Base-by-base conservation (phyloP, 148 eudicot genomes). In the Talinum fruticosum region DNA sequence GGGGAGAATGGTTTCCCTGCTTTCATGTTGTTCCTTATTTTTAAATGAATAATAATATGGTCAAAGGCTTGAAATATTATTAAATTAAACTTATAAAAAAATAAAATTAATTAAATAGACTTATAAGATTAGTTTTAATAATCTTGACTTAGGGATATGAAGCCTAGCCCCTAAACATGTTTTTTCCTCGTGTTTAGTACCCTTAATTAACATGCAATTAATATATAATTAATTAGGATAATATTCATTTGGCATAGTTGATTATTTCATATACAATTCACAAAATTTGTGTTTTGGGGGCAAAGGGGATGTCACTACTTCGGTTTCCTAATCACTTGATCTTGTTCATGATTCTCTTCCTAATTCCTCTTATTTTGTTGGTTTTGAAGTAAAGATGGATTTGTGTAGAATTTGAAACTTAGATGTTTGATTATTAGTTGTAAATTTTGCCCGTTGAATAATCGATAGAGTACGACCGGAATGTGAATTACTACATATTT, bases 221-320 rank as follows among this genome's bases (percentile, higher is more conserved):
- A 15, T 23, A 51, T 51, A 23, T 15, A 51, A 51, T 51, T 51
- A 51, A 15, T 15, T 51, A 18, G 18, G 5, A 21, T 51, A 51
- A 51, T 23, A 51, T 51, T 23, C 57, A 51, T 51, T 23, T 49
- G 57, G 57, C 57, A 21, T 23, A 51, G 19, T 13, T 51, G 6
- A 51, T 51, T 51, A 51, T 5, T 5, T 41, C 30, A 59, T 59
- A 18, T 18, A 66, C 15, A 73, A 66, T 73, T 16, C 57, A 29
- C 32, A 15, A 32, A 18, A 34, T 54, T 24, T 41, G 18, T 19
- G 7, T 21, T 34, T 45, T 32, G 36, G 32, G 61, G 80, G 72
- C 67, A 72, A 77, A 73, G 78, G 83, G 84, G 72, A 81, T 81
- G 84, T n/a, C 51, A 77, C 80, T 77, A 5, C 78, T 72, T 81